Evolutionary conservation across 805 yeast genomes (phyloP), one percentile per base, ranked within the genome.

Genomic region (Pichia paraexigua): DNA sequence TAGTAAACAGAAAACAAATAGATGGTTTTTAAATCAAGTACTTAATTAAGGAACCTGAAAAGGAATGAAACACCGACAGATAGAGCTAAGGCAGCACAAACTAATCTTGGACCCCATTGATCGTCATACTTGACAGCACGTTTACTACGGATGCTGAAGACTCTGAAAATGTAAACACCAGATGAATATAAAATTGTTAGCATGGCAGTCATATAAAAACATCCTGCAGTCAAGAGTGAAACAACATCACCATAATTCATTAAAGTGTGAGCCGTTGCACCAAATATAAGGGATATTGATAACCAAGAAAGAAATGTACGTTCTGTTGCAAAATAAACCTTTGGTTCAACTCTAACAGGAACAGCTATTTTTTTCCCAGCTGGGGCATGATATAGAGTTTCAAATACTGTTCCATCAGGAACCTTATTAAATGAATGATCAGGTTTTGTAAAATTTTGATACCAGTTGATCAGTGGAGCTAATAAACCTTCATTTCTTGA

Each of bases 241-340:
- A 85, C 74, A 18, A 73, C 71, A 56, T 83, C 82, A 57, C 99
- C 98, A 68, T 85, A 94, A 56, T 87, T 86, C 59, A 92, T 73
- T 58, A 94, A 75, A 0, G 96, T 78, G 10, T 90, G 86, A 1
- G 97, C 95, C 41, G 96, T 86, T 46, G 92, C 95, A 43, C 94
- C 90, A 52, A 94, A 74, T 43, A 92, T 74, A 74, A 94, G 80
- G 10, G 94, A 87, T 59, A 94, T 88, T 41, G 96, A 91, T 51
- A 92, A 71, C 99, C 99, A 94, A 41, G 95, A 80, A 56, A 94
- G 74, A 63, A 83, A 92, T 0, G 99, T 94, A 71, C 99, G 82
- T 69, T 94, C 99, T 24, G 95, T 89, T 8, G 99, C 99, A 69
- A 94, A 94, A 67, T 94, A 94, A n/a, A 94, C 99, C 71, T 94